Evolutionary conservation across 148 eudicot genomes (phyloP), one percentile per base, ranked within the genome.

Genomic region (Dianthus caryophyllus): DNA sequence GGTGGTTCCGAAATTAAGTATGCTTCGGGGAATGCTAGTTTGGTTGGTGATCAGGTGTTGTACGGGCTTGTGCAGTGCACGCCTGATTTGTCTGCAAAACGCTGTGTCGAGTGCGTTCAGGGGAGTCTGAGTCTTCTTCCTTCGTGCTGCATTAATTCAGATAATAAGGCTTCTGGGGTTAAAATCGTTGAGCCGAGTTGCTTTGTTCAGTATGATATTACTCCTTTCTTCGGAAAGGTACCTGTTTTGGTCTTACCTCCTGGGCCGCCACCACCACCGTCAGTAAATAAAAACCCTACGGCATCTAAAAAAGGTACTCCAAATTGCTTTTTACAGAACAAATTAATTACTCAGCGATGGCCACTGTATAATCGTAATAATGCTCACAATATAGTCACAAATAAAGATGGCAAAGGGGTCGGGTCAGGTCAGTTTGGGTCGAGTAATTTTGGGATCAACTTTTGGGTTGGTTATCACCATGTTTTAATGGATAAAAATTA

Each of bases 41-140:
- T 74, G 49, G 31, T 22, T 0, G 73, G 64, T 0, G 72, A 66
- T 29, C 58, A 57, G 36, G 61, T 13, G 1, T 1, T 74, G 11
- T 74, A 74, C 18, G 78, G 65, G 16, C 69, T 54, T 22, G 73
- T 69, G 22, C 77, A 74, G 64, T 74, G 73, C 44, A 75, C 57
- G 7, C 78, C 78, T 26, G 78, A 75, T 69, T 55, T 75, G 46
- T 55, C 78, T 1, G 64, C 27, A 49, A 21, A 13, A 3, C 21
- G 41, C 29, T 75, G 78, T 55, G 30, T 55, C 0, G 22, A 69
- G 0, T 75, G 78, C 14, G 24, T 75, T 68, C 69, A 68, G 27
- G 51, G 29, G 29, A 63, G 39, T n/a, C 7, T 63, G 43, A 21
- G 10, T 47, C 1, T 46, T 24, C 63, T 69, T 0, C 69, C 73